These are phyloP conservation scores for Penicillium olsonii DNA, from an alignment of 2,329 filamentous ascomycete species.

Conservation along the genomic window DNA sequence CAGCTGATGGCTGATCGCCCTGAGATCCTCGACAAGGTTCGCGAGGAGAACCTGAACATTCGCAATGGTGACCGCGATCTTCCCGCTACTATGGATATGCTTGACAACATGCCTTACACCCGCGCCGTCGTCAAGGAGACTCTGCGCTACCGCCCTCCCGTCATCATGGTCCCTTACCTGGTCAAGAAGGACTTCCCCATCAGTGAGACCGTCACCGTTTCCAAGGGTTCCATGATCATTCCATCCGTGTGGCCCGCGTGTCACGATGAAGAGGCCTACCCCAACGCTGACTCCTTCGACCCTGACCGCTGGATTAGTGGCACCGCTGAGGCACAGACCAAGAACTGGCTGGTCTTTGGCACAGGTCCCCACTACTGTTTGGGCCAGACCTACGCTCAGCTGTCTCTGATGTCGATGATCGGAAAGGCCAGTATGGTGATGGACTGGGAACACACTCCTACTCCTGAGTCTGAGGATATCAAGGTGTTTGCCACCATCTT, in stretches of 20 bases:
- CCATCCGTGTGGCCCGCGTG: slow-evolving; percentile 88
- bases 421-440: slow-evolving; percentile 85
- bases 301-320: slow-evolving; percentile 90
- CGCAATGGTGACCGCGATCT: slow-evolving; percentile 74
- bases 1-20: slow-evolving; percentile 91
- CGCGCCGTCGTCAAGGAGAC: slow-evolving; percentile 89
- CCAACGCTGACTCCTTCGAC: slow-evolving; percentile 83
- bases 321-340: slow-evolving; percentile 84
- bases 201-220: slow-evolving; percentile 82
- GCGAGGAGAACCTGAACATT: slow-evolving; percentile 81
- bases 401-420: slow-evolving; percentile 85
- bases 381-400: slow-evolving; percentile 85
- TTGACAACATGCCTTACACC: slow-evolving; percentile 87
- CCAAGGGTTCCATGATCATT: slow-evolving; percentile 93
- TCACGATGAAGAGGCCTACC: slow-evolving; percentile 89
- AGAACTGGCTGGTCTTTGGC: slow-evolving; percentile 97
- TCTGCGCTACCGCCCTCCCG: slow-evolving; percentile 89
- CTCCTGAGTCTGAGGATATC: slow-evolving; percentile 84
- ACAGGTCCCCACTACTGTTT: slow-evolving; percentile 96
- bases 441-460: slow-evolving; percentile 88
- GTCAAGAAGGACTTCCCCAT: slow-evolving; percentile 96
- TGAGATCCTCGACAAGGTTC: slow-evolving; percentile 85
- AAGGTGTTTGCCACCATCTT: slow-evolving; percentile 99
- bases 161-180: slow-evolving; percentile 94
- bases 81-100: slow-evolving; percentile 75